A percentile compares a stretch with the other conserved stretches of the same genome.
phyloP scores from a whole-genome alignment of 202 grass and related monocot genomes.

The Setaria italica region DNA sequence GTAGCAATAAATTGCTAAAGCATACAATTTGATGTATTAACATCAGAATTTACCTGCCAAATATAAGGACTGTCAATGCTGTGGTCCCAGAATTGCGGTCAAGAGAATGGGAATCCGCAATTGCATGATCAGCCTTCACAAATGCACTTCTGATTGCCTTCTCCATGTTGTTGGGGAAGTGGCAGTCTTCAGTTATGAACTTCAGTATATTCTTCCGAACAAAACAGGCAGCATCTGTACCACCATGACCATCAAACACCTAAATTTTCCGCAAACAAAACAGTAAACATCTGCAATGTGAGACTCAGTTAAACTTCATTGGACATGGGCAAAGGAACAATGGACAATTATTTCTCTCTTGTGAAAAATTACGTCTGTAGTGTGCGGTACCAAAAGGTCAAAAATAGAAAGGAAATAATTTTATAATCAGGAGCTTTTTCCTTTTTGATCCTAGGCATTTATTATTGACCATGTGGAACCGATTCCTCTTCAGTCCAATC shows the following conservation, averaged over 20 bases:
- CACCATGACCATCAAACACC: conserved; percentile 98
- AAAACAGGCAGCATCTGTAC: conserved; percentile 83
- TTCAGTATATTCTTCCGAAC: conserved; percentile 86
- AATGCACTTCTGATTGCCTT: conserved; percentile 78
- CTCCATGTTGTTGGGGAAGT: conserved; percentile 82
- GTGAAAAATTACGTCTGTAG: background rate
- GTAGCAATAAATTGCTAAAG: background rate
- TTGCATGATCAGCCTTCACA: conserved; percentile 74
- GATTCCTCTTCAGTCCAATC: conserved; percentile 41
- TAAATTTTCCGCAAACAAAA: conserved; percentile 39
- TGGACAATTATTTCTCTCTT: background rate
- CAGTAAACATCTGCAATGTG: background rate
- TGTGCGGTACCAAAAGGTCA: conserved; percentile 14
- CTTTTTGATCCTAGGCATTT: background rate
- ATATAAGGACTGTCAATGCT: conserved; percentile 76
- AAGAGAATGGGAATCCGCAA: conserved; percentile 85
- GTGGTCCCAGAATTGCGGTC: conserved; percentile 89
- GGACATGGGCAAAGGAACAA: background rate
- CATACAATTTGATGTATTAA: conserved; percentile 1
- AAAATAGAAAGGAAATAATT: conserved; percentile 12
- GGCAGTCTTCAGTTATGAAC: conserved; percentile 79
- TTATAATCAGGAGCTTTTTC: background rate
- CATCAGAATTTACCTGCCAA: conserved; percentile 64
- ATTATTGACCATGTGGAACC: conserved; percentile 35
- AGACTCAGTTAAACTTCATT: background rate